Evolutionary conservation across 2,329 filamentous ascomycete genomes (phyloP), one percentile per base, ranked within the genome.

Genomic region (Corniculantispora saksenae): DNA sequence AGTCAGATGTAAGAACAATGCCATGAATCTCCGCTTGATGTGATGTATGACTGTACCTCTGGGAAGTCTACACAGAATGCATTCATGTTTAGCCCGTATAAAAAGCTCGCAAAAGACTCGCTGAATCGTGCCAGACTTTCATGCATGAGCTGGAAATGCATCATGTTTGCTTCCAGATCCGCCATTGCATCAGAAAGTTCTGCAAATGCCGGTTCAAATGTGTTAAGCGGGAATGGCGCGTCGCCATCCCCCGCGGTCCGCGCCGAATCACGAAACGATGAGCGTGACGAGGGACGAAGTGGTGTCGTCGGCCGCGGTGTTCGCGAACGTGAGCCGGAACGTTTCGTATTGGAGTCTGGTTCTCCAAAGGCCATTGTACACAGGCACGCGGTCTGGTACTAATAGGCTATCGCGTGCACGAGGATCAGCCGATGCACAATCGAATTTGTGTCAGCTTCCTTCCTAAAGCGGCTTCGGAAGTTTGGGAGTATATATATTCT

Each of bases 61-160:
- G 93, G 92, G 69, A 97, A 99, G 77, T 99, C 95, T 38, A 98
- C 94, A 76, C 94, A 98, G 76, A 98, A 99, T 1, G 95, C 95
- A 77, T 97, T 98, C 94, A 99, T 97, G 75, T 98, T 98, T 75
- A 99, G 78, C 2, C 95, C 95, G 72, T 98, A 99, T 54, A 99
- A 80, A 73, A 99, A 98, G 71, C 91, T 93, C 1, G 93, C 93
- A 78, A 99, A 99, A 74, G 91, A 96, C 83, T 99, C 95, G 77
- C 90, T 94, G 78, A 99, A 99, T 29, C 95, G 88, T 27, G 92
- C 88, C 70, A 99, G 79, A 73, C 92, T 97, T 81, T 98, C 94
- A 74, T 99, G 93, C 89, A 99, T 96, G 68, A 97, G 82, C 77
- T 98, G 94, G 70, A 99, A 89, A 76, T 97, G 93, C 90, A 97